phyloP scores from a whole-genome alignment of 2,329 filamentous ascomycete species.

The Cercospora nicotianae region DNA sequence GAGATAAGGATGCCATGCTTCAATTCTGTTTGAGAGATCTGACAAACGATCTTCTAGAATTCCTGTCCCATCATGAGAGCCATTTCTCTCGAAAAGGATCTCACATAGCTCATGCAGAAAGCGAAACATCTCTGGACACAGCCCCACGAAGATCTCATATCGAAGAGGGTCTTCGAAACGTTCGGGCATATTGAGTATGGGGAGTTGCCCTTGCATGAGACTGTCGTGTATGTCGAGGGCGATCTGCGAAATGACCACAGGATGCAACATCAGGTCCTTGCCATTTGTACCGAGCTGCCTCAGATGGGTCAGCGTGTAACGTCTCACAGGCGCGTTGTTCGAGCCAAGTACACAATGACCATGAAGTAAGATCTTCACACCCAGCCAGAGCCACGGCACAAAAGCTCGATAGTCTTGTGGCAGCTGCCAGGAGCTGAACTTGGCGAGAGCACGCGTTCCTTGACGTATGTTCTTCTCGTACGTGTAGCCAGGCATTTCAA shows the following conservation, averaged over 20 bases:
- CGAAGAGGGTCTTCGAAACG: neutral
- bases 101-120: neutral
- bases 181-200: constrained; percentile 5
- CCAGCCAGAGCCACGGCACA: constrained; percentile 15
- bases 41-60: neutral
- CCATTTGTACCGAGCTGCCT: neutral
- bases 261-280: neutral
- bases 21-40: neutral
- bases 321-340: constrained; percentile 4
- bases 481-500: neutral
- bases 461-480: constrained; percentile 3
- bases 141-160: neutral
- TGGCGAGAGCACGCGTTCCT: constrained; percentile 6
- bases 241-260: constrained; percentile 5
- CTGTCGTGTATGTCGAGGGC: constrained; percentile 10
- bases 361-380: constrained; percentile 4
- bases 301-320: constrained; percentile 4
- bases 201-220: constrained; percentile 5
- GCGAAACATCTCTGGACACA: neutral
- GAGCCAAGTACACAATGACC: constrained; percentile 10
- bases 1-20: constrained; percentile 1
- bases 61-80: too few species aligned
- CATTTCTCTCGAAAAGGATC: too few species aligned
- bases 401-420: constrained; percentile 1
- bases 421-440: neutral